Evolutionary conservation across 116 monocot species (phyloP).

Genomic region (Papilionanthe hybrid): DNA sequence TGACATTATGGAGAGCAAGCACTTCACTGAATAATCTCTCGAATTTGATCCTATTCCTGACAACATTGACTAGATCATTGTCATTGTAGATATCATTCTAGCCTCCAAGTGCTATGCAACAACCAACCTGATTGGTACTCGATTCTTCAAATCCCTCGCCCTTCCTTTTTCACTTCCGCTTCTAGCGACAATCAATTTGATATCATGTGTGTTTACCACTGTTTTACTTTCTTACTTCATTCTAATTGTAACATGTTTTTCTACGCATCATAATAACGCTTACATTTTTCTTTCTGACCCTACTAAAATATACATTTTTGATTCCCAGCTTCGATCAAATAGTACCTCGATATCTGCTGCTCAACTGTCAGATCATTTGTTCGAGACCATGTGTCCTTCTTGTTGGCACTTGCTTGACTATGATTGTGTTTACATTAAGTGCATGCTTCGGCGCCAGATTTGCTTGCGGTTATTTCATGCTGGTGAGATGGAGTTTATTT

Average conservation of each 20-base stretch:
- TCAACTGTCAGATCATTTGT: background rate
- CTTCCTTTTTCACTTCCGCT: background rate
- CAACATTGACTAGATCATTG: slow-evolving; percentile 32
- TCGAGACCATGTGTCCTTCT: slow-evolving; percentile 41
- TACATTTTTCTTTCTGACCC: slow-evolving; percentile 25
- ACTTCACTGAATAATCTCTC: slow-evolving; percentile 37
- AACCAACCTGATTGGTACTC: slow-evolving; percentile 35
- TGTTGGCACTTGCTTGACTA: slow-evolving; percentile 34
- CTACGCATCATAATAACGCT: slow-evolving; percentile 17
- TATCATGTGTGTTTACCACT: slow-evolving; percentile 10
- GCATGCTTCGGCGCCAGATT: slow-evolving; percentile 14
- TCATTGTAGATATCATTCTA: slow-evolving; percentile 39
- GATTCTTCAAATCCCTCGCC: slow-evolving; percentile 17
- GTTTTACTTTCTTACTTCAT: slow-evolving; percentile 20
- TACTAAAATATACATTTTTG: slow-evolving; percentile 11
- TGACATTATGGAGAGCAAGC: slow-evolving; percentile 34
- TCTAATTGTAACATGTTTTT: slow-evolving; percentile 10
- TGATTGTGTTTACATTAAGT: slow-evolving; percentile 14
- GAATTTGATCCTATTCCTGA: slow-evolving; percentile 34
- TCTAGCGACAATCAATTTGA: background rate
- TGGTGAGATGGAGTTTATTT: slow-evolving; percentile 13
- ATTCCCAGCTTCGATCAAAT: slow-evolving; percentile 2
- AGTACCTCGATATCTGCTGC: background rate
- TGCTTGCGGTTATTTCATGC: slow-evolving; percentile 23
- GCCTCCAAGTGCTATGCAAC: slow-evolving; percentile 25